These are phyloP conservation scores for Torulaspora delbrueckii DNA, from an alignment of 805 yeast genomes.

Conservation along the genomic window DNA sequence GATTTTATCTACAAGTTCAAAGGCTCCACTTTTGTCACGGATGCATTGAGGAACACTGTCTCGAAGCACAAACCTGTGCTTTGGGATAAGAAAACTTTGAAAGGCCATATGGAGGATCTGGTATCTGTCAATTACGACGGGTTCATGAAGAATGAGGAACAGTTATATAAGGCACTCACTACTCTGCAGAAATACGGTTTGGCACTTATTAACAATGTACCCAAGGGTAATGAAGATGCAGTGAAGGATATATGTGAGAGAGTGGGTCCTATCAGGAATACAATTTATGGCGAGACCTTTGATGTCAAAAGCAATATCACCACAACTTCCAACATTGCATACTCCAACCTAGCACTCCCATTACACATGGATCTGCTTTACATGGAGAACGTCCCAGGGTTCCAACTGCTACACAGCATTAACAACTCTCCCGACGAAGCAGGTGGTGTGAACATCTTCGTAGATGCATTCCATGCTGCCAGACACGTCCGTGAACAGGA, in stretches of 20 bases:
- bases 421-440: constrained; percentile 42
- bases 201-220: constrained; percentile 49
- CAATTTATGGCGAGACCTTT: constrained; percentile 68
- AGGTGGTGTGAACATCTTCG: constrained; percentile 59
- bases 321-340: constrained; percentile 62
- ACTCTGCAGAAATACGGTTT: constrained; percentile 55
- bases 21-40: constrained; percentile 32
- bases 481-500: constrained; percentile 49
- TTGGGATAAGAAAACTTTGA: constrained; percentile 39
- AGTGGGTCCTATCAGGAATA: constrained; percentile 64
- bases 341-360: constrained; percentile 59
- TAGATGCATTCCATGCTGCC: constrained; percentile 67
- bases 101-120: constrained; percentile 26
- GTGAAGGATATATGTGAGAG: constrained; percentile 46
- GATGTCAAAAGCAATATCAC: constrained; percentile 52
- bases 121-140: constrained; percentile 37
- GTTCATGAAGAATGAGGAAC: constrained; percentile 37
- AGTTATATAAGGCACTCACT: constrained; percentile 39
- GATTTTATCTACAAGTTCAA: constrained; percentile 46
- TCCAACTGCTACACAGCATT: constrained; percentile 62
- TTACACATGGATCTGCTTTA: constrained; percentile 74
- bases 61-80: constrained; percentile 33
- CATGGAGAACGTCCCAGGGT: constrained; percentile 77
- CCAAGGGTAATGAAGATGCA: constrained; percentile 36
- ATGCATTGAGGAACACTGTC: constrained; percentile 27